phyloP scores from a whole-genome alignment of 2,329 filamentous ascomycete species.

The Ophiostoma ips region DNA sequence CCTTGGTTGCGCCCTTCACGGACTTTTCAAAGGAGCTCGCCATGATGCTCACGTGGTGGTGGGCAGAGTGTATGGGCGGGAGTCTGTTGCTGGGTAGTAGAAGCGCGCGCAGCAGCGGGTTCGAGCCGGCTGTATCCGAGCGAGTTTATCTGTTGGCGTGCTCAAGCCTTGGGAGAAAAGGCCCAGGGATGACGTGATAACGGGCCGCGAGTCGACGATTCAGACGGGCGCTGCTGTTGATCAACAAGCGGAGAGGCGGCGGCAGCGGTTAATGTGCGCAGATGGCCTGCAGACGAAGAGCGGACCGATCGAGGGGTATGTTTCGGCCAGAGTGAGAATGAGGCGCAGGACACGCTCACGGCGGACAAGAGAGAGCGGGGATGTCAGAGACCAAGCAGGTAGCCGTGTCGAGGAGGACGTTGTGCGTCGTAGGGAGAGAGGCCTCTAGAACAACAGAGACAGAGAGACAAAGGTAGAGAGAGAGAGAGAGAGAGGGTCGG shows the following conservation, averaged over 20 bases:
- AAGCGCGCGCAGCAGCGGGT: neutral
- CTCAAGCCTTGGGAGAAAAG: no score
- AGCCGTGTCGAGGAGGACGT: neutral
- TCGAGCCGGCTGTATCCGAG: no score
- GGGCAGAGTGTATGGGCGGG: neutral
- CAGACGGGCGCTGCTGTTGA: no score
- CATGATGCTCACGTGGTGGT: conserved; percentile 34
- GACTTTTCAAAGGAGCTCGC: conserved; percentile 94
- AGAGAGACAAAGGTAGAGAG: neutral
- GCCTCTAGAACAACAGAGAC: neutral
- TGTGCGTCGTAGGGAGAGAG: neutral
- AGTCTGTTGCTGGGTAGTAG: neutral
- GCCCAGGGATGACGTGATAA: no score
- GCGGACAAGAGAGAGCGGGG: neutral
- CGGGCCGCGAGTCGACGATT: no score
- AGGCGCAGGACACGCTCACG: neutral
- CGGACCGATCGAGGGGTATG: neutral
- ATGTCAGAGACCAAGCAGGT: neutral
- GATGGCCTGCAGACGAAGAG: neutral
- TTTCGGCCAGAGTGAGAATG: neutral
- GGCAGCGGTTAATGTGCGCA: no score
- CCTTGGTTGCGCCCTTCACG: conserved; percentile 96
- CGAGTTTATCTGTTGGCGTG: no score
- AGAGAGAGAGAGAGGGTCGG: neutral
- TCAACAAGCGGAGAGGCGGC: no score